phyloP scores from a whole-genome alignment of 2,329 filamentous ascomycete genomes.

The Fusarium begoniae region DNA sequence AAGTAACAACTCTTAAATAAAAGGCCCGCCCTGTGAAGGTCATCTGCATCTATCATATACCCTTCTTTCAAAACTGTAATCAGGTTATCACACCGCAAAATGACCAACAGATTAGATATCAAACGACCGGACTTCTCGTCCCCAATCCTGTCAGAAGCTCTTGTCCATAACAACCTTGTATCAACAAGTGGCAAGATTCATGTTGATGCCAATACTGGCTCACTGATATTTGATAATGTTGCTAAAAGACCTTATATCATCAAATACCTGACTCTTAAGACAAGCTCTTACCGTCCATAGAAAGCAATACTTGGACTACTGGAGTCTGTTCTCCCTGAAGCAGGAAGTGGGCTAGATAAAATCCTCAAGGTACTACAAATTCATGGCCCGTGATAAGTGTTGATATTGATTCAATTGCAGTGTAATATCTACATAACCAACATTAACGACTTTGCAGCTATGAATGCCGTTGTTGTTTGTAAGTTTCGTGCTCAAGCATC shows the following conservation, averaged over 20 bases:
- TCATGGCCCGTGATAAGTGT: background rate
- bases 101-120: background rate
- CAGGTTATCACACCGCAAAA: background rate
- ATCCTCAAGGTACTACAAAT: background rate
- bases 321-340: background rate
- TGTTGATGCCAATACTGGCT: background rate
- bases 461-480: background rate
- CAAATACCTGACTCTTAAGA: background rate
- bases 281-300: rapidly evolving
- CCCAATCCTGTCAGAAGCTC: background rate
- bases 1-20: background rate
- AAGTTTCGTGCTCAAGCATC: background rate
- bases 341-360: background rate
- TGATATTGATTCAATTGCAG: background rate
- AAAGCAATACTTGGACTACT: background rate
- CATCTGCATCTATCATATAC: background rate
- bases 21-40: background rate
- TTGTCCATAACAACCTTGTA: background rate
- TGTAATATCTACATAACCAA: background rate
- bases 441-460: background rate
- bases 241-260: background rate
- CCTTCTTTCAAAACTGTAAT: background rate
- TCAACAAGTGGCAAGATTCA: background rate
- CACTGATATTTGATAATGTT: background rate
- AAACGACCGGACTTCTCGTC: background rate